Conservation (phyloP, 2,329 filamentous ascomycete species). For the Fusarium veterinarium region DNA sequence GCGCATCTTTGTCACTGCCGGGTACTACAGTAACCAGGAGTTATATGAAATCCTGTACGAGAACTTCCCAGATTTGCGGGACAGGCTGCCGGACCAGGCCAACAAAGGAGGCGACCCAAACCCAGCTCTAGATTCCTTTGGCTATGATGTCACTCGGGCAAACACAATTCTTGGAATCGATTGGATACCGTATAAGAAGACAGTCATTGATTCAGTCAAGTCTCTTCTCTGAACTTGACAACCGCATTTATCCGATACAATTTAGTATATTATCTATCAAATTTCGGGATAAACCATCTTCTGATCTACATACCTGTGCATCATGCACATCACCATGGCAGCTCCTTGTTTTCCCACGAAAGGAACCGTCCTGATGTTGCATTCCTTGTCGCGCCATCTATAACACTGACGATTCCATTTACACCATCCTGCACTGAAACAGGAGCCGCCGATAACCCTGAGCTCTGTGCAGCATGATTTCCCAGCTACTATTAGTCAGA, state of each 20-base stretch:
- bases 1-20: neutral
- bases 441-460: neutral
- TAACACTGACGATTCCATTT: neutral
- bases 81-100: neutral
- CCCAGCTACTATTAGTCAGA: neutral
- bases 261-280: too few relatives aligned
- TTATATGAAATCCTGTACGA: neutral
- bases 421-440: neutral
- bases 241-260: too few relatives aligned
- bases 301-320: neutral
- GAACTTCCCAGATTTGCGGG: neutral
- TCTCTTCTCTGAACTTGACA: neutral
- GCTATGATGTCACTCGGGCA: neutral
- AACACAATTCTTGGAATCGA: neutral
- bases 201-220: neutral
- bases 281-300: neutral
- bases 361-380: neutral
- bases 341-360: neutral
- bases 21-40: neutral
- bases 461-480: neutral
- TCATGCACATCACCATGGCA: neutral
- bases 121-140: neutral
- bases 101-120: neutral
- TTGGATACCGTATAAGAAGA: neutral
- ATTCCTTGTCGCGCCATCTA: neutral